Evolutionary conservation across 495 filamentous ascomycete species (phyloP).

Genomic region (Bacidia rubella): DNA sequence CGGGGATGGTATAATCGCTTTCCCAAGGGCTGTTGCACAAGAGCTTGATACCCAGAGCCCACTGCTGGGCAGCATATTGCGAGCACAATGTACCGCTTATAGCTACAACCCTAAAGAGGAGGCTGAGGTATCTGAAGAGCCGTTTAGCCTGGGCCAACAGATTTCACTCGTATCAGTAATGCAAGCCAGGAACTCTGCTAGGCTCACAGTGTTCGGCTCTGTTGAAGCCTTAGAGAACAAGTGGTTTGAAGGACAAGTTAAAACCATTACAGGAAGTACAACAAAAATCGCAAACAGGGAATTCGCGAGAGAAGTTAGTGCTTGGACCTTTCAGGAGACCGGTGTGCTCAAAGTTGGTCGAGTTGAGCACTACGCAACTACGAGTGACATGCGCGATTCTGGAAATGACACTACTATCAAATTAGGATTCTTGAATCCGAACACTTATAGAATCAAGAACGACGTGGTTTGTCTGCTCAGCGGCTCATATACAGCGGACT

Average conservation of each 20-base stretch:
- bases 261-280: conserved; percentile 38
- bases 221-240: conserved; percentile 74
- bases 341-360: conserved; percentile 78
- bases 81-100: conserved; percentile 73
- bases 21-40: conserved; percentile 69
- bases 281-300: conserved; percentile 61
- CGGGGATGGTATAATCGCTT: conserved; percentile 57
- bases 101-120: conserved; percentile 92
- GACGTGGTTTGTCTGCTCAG: conserved; percentile 59
- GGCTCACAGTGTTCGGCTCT: conserved; percentile 75
- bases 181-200: conserved; percentile 86
- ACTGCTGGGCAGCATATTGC: conserved; percentile 67
- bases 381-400: conserved; percentile 35
- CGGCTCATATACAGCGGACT: neutral
- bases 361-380: conserved; percentile 64
- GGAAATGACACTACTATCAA: conserved; percentile 23
- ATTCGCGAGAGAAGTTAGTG: conserved; percentile 70
- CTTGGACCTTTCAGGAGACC: conserved; percentile 88
- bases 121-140: conserved; percentile 54
- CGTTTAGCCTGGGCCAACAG: conserved; percentile 72
- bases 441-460: conserved; percentile 92
- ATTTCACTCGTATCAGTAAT: conserved; percentile 67
- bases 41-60: conserved; percentile 59
- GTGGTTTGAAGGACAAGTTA: conserved; percentile 79
- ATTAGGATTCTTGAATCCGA: conserved; percentile 52